Conservation (phyloP, 2,329 filamentous ascomycete species). For the Emergomyces africanus region DNA sequence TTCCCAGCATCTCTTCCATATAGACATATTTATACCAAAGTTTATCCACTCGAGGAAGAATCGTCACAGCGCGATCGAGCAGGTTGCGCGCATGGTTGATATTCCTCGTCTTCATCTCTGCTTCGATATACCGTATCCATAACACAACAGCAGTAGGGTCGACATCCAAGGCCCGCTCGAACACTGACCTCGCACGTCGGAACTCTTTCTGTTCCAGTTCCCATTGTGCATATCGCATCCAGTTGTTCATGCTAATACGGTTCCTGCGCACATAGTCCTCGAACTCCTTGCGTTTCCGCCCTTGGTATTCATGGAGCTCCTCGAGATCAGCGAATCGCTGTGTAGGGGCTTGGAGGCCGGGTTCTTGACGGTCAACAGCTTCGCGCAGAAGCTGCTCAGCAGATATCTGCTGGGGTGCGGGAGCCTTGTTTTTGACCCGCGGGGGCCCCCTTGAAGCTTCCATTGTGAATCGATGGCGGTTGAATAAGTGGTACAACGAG, state of each 20-base stretch:
- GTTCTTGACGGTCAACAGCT: slow-evolving; percentile 92
- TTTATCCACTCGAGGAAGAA: slow-evolving; percentile 84
- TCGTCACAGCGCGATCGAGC: slow-evolving; percentile 85
- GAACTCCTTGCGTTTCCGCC: slow-evolving; percentile 88
- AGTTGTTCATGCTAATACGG: slow-evolving; percentile 93
- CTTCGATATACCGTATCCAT: slow-evolving; percentile 89
- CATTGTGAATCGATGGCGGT: slow-evolving; percentile 46
- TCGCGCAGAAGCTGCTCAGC: slow-evolving; percentile 95
- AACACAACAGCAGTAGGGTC: slow-evolving; percentile 74
- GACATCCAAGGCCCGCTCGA: slow-evolving; percentile 87
- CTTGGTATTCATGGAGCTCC: slow-evolving; percentile 95
- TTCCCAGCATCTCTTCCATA: slow-evolving; percentile 95
- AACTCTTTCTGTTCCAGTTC: slow-evolving; percentile 98
- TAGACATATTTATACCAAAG: slow-evolving; percentile 99
- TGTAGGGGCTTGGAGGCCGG: slow-evolving; percentile 73
- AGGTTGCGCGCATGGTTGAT: slow-evolving; percentile 96
- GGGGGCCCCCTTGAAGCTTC: slow-evolving; percentile 84
- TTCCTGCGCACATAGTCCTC: slow-evolving; percentile 97
- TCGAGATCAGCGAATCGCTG: slow-evolving; percentile 94
- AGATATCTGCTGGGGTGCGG: slow-evolving; percentile 81
- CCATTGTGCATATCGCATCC: slow-evolving; percentile 96
- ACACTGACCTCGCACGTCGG: slow-evolving; percentile 77
- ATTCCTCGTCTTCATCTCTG: slow-evolving; percentile 89
- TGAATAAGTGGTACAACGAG: not conserved
- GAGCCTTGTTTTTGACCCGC: slow-evolving; percentile 96